Conservation (phyloP, 495 filamentous ascomycete genomes). For the Astrothelium macrocarpum region DNA sequence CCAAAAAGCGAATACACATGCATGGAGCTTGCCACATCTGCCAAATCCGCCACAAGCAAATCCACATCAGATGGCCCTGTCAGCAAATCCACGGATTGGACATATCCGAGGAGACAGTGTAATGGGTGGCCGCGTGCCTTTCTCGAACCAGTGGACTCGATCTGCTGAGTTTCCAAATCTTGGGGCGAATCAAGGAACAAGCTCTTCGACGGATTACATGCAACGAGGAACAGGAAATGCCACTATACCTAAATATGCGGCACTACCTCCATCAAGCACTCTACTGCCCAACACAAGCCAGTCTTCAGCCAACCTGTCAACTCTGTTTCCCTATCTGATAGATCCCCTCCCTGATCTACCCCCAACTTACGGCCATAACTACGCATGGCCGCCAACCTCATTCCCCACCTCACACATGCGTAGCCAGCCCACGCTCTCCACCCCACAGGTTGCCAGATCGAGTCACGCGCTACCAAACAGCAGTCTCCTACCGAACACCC, state of each 20-base stretch:
- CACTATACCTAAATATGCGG: not conserved
- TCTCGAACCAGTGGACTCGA: not conserved
- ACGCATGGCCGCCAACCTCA: not conserved
- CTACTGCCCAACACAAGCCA: not conserved
- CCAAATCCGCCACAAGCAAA: too few relatives aligned
- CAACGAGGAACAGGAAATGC: not conserved
- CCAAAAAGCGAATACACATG: not conserved
- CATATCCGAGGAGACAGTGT: not conserved
- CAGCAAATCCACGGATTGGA: not conserved
- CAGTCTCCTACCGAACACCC: too few relatives aligned
- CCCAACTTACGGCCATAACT: not conserved
- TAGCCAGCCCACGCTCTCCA: too few relatives aligned
- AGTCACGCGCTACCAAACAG: too few relatives aligned
- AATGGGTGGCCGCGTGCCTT: not conserved
- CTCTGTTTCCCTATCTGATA: not conserved
- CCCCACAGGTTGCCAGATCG: too few relatives aligned
- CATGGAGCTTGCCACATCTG: not conserved
- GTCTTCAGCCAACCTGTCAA: not conserved
- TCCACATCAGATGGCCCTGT: not conserved
- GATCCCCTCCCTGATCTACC: not conserved
- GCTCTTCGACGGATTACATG: not conserved
- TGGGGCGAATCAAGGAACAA: not conserved
- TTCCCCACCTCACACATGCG: not conserved
- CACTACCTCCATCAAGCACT: constrained; percentile 9
- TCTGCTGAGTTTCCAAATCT: not conserved